Base-by-base conservation (phyloP, 805 yeast species). In the Candida palmyrensis region DNA sequence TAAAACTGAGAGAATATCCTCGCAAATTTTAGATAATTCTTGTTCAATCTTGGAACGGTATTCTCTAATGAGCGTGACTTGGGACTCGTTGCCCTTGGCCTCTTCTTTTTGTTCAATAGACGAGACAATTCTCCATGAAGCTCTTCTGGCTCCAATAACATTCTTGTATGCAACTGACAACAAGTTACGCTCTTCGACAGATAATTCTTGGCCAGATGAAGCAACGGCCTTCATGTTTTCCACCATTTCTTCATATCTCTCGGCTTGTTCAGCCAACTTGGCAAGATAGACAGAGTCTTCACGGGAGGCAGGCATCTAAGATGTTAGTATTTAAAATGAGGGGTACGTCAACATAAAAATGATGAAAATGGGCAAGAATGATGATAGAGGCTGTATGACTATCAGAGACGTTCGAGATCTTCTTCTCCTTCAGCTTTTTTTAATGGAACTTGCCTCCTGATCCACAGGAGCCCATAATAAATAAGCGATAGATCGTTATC, bases 181-280 rank as follows among this genome's bases (percentile, higher is more conserved):
- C 49, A 90, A 75, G 70, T 92, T 92, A 68, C 98, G 89, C 73
- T 92, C 98, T 71, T 92, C 98, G 48, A 92, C 96, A 32, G 94
- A 82, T 49, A 92, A 73, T 65, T 90, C 97, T 67, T 85, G 89
- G 43, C 96, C 96, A 27, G 95, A 78, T 27, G 95, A 82, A 51
- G 97, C 97, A 55, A 92, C 97, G 35, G 86, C 82, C 67, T 90
- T 89, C 97, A 90, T 90, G 73, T 86, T 87, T 66, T 87, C 96
- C 53, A 90, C 97, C 97, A 86, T 88, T 73, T 90, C 97, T 73
- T 92, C 97, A 65, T 89, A 92, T 71, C 97, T 94, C 73, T 92
- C 98, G 57, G 97, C 97, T 74, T 90, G 97, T 71, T 90, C 97
- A 57, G 97, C 96, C 62, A 92, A 81, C 63, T 92, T 90, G 66